Evolutionary conservation across 805 yeast species (phyloP), one percentile per base, ranked within the genome.

Genomic region (Sugiyamaella chiloensis): DNA sequence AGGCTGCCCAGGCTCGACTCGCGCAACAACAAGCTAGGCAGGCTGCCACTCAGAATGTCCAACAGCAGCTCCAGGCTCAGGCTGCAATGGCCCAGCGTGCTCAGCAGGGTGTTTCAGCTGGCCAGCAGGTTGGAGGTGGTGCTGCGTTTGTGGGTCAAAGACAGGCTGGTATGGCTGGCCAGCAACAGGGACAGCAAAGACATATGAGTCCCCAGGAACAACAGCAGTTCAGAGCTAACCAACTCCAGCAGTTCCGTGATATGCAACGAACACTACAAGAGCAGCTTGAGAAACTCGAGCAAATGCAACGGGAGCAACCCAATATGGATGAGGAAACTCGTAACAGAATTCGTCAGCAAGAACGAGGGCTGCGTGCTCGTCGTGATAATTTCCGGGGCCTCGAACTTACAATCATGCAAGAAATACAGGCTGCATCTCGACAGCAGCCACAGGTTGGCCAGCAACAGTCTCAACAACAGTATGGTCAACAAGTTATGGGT

Each of bases 201-300:
- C 55, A 51, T 37, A 46, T 54, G 53, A 46, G 48, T 23, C 55
- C 59, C 11, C 57, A 56, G 41, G 55, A 54, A 39, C 58, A 54
- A 42, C 54, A 46, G 40, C 50, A 36, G 35, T 47, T 27, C 30
- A 34, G 56, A 19, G 29, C 45, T n/a, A 50, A 20, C 16, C 59
- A 54, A 43, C 42, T 54, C 7, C 55, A 55, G 37, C 53, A 51
- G 47, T 47, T 53, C 29, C 42, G 56, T 16, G 40, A 43, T 12
- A 43, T 30, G 12, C 59, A 51, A 43, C 45, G 50, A 8, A 48
- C 46, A 4, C 47, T 52, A 11, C 54, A 50, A 37, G 50, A 34
- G 19, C 58, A 53, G 36, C 30, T 52, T 20, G 53, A 52, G 17
- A 46, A 47, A 21, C 9, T 48, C 6, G 59, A 53, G 44, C 37